Conservation (phyloP, 192 early-diverging fungal genomes). For the Coemansia erecta region DNA sequence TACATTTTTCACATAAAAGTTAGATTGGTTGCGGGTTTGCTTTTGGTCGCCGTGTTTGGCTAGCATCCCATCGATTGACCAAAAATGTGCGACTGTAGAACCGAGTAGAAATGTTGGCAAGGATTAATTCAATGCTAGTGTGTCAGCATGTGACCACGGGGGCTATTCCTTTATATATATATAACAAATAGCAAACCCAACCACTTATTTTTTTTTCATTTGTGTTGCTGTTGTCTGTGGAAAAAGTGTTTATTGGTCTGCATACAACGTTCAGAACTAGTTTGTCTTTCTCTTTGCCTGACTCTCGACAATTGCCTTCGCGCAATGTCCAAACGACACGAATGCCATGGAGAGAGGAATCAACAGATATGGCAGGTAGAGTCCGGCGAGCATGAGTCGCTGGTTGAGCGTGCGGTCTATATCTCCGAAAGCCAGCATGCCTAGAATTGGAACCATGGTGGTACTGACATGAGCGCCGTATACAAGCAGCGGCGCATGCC, state of each 20-base stretch:
- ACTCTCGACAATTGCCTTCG: conserved; percentile 1
- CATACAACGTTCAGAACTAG: background rate
- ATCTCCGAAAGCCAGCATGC: conserved; percentile 53
- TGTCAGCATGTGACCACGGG: no score
- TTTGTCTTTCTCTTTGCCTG: conserved; percentile 10
- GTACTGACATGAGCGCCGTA: conserved; percentile 76
- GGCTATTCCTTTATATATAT: no score
- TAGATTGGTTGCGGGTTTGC: no score
- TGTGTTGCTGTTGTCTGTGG: no score
- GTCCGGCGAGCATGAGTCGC: conserved; percentile 40
- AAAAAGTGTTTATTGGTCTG: background rate
- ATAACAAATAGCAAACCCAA: no score
- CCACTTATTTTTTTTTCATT: no score
- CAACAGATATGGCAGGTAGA: conserved; percentile 70
- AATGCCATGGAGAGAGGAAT: conserved; percentile 60
- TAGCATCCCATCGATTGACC: no score
- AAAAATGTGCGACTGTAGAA: no score
- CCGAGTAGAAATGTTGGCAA: no score
- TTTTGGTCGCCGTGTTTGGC: no score
- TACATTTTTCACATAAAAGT: no score
- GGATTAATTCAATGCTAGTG: no score
- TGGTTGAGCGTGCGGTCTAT: conserved; percentile 47
- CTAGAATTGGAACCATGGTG: conserved; percentile 61
- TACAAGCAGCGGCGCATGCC: conserved; percentile 54
- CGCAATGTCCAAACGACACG: conserved; percentile 27